A percentile compares a stretch with the other conserved stretches of the same genome.
Evolutionary conservation across 768 basidiomycete species (phyloP).

Genomic region (Mrakia hoshinonis): DNA sequence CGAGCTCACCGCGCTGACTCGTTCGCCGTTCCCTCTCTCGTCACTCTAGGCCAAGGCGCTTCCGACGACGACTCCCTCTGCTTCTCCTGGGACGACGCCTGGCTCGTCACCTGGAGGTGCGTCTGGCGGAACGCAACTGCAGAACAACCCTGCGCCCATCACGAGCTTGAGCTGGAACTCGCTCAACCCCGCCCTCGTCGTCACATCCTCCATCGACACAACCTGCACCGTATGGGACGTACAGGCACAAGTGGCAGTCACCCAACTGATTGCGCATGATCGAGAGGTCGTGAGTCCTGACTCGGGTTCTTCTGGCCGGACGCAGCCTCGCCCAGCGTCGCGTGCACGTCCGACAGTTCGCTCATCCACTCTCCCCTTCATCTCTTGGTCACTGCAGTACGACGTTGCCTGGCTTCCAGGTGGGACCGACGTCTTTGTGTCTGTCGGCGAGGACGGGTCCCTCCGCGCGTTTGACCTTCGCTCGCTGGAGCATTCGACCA

Average conservation of each 20-base stretch:
- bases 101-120: not conserved
- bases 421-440: conserved; percentile 94
- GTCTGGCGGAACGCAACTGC: not conserved
- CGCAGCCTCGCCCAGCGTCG: conserved; percentile 51
- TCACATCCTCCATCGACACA: conserved; percentile 96
- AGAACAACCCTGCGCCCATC: conserved; percentile 64
- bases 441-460: conserved; percentile 94
- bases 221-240: conserved; percentile 99
- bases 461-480: conserved; percentile 93
- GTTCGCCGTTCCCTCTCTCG: not conserved
- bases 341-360: conserved; percentile 57
- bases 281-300: conserved; percentile 21
- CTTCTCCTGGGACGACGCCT: conserved; percentile 4
- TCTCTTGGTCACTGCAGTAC: conserved; percentile 56
- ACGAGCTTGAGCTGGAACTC: conserved; percentile 99
- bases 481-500: conserved; percentile 94
- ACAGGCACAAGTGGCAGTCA: conserved; percentile 82
- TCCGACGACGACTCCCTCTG: conserved; percentile 51
- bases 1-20: not conserved
- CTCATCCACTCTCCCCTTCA: not conserved
- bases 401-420: conserved; percentile 98
- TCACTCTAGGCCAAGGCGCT: conserved; percentile 56
- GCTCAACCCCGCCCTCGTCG: conserved; percentile 77
- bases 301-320: not conserved
- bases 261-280: conserved; percentile 55